phyloP scores from a whole-genome alignment of 2,329 filamentous ascomycete species.

The Zalaria sp. region DNA sequence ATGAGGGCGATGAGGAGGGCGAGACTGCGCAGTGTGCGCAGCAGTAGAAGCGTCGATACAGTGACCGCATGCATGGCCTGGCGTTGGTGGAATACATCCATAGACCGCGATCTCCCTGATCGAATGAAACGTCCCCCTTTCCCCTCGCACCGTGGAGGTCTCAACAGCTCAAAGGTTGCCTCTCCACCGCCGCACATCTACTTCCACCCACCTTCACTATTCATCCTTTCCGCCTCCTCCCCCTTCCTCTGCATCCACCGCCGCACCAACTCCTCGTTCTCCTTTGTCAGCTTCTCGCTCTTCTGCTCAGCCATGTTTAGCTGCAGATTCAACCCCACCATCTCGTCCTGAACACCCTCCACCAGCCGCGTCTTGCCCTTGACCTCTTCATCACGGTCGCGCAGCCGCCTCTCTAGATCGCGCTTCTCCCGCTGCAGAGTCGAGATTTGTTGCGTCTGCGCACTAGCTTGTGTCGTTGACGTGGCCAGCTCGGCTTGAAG shows the following conservation, averaged over 20 bases:
- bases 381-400: constrained; percentile 75
- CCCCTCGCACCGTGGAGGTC: no score
- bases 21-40: constrained; percentile 57
- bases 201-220: constrained; percentile 28
- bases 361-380: constrained; percentile 71
- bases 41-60: constrained; percentile 36
- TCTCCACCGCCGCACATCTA: not conserved
- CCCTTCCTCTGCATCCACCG: constrained; percentile 85
- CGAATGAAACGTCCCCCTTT: no score
- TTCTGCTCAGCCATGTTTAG: constrained; percentile 74
- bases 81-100: not conserved
- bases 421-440: constrained; percentile 49
- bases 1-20: constrained; percentile 51
- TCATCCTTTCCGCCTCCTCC: constrained; percentile 78
- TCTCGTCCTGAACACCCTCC: constrained; percentile 83
- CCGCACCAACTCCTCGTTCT: constrained; percentile 81
- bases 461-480: constrained; percentile 44
- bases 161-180: no score
- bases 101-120: not conserved
- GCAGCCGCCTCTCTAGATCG: constrained; percentile 50
- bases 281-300: constrained; percentile 55
- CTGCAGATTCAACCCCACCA: constrained; percentile 75
- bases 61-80: not conserved
- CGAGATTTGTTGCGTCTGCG: constrained; percentile 48
- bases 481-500: constrained; percentile 50